Conservation (phyloP, 345 rosid species). For the Arabidopsis suecica region DNA sequence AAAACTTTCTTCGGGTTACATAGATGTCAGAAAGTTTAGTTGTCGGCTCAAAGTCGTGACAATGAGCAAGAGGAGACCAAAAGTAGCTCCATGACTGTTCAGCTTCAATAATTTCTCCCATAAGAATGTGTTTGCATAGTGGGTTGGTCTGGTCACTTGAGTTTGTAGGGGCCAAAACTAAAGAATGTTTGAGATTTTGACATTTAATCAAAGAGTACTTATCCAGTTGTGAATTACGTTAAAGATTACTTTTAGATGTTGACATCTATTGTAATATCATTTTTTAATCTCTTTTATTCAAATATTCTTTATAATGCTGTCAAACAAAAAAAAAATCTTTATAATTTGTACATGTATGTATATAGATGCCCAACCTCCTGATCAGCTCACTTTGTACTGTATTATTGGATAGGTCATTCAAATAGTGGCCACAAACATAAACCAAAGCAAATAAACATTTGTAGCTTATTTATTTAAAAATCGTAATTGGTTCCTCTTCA, state of each 20-base stretch:
- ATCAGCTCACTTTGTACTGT: no score
- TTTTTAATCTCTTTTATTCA: no score
- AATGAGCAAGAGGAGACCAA: slow-evolving; percentile 33
- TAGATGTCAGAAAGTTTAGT: slow-evolving; percentile 18
- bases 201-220: background rate
- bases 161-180: slow-evolving; percentile 38
- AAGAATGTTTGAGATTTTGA: slow-evolving; percentile 18
- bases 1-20: slow-evolving; percentile 2
- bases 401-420: no score
- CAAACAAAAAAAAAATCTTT: no score
- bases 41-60: slow-evolving; percentile 31
- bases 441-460: no score
- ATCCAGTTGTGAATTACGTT: background rate
- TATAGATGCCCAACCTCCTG: no score
- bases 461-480: no score
- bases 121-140: slow-evolving; percentile 32
- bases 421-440: no score
- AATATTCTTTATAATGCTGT: no score
- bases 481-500: no score
- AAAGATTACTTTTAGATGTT: background rate
- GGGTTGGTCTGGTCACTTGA: slow-evolving; percentile 32
- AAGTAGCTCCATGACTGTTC: slow-evolving; percentile 5
- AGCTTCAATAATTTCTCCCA: slow-evolving; percentile 36
- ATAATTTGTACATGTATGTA: no score
- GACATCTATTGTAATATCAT: no score